Evolutionary conservation across 768 basidiomycete genomes (phyloP), one percentile per base, ranked within the genome.

Genomic region (Rhodosporidiobolus sp.): DNA sequence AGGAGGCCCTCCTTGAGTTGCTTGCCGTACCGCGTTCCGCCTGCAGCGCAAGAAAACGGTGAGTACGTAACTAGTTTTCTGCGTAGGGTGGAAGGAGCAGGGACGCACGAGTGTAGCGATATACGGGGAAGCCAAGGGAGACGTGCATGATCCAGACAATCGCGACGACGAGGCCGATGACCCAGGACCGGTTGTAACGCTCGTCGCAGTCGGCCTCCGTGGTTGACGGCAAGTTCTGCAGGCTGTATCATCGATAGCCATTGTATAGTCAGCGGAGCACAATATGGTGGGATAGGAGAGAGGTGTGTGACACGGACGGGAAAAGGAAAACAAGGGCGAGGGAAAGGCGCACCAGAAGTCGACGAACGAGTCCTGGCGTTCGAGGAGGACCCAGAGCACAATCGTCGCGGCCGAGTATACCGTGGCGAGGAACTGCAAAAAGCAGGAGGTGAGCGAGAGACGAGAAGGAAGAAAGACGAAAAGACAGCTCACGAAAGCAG

Each of bases 101-200:
- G 19, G 34, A 53, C 64, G 45, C 32, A 63, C 73, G 64, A 2
- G 73, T 65, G 52, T 70, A 74, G 12, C 73, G 68, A 50, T 70
- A 74, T 32, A 70, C 55, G 10, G 65, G 69, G 57, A 74, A 74
- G 0, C 73, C 73, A 19, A 67, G 53, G 0, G 65, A 61, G 46
- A 63, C 12, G 28, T 67, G 65, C 5, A 54, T 54, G 11, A 72
- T 12, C 35, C n/a, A 52, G 30, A 46, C 59, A 26, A 19, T 38
- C 62, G 22, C 62, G 52, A 64, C 62, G 19, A 32, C 38, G 17
- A 74, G 46, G 0, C 59, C n/a, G 19, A 70, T 70, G 4, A 57
- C 24, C 73, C 73, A 74, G 1, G 43, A 38, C 0, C 73, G 61
- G 32, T 70, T 61, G 62, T 56, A 70, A 2, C 65, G 48, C 1